Evolutionary conservation across 2,329 filamentous ascomycete species (phyloP).

Genomic region (Fusarium mangiferae): DNA sequence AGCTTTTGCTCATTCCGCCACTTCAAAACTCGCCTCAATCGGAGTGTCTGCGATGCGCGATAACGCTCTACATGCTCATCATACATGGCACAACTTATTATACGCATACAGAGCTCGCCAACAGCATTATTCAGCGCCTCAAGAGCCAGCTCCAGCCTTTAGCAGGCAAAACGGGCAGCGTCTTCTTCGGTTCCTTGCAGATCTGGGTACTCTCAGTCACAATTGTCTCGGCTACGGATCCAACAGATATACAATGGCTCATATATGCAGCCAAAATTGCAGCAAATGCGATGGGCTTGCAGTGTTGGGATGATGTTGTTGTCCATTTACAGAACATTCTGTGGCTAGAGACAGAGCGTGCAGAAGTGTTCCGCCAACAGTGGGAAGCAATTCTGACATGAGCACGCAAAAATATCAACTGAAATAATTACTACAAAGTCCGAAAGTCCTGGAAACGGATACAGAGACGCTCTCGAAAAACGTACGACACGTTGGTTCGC

Average conservation of each 20-base stretch:
- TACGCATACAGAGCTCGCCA: constrained; percentile 57
- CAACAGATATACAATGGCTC: constrained; percentile 47
- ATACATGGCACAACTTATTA: constrained; percentile 67
- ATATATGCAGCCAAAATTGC: constrained; percentile 31
- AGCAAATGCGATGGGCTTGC: constrained; percentile 5
- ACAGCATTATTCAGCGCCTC: constrained; percentile 49
- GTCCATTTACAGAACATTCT: constrained; percentile 20
- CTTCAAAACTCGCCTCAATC: constrained; percentile 28
- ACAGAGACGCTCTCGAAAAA: neutral
- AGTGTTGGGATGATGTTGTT: constrained; percentile 33
- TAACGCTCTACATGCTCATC: constrained; percentile 62
- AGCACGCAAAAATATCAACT: neutral
- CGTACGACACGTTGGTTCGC: neutral
- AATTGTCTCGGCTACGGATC: constrained; percentile 49
- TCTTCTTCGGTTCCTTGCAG: constrained; percentile 42
- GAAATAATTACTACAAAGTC: neutral
- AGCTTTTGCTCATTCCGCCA: constrained; percentile 50
- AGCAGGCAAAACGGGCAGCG: neutral
- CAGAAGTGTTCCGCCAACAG: constrained; percentile 15
- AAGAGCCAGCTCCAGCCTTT: constrained; percentile 44
- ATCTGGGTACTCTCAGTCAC: constrained; percentile 58
- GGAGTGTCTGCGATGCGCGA: constrained; percentile 59
- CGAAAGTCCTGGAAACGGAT: neutral
- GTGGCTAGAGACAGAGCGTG: constrained; percentile 32
- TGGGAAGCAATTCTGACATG: constrained; percentile 28